Base-by-base conservation (phyloP, 306 rosid genomes). In the Biancaea sappan region DNA sequence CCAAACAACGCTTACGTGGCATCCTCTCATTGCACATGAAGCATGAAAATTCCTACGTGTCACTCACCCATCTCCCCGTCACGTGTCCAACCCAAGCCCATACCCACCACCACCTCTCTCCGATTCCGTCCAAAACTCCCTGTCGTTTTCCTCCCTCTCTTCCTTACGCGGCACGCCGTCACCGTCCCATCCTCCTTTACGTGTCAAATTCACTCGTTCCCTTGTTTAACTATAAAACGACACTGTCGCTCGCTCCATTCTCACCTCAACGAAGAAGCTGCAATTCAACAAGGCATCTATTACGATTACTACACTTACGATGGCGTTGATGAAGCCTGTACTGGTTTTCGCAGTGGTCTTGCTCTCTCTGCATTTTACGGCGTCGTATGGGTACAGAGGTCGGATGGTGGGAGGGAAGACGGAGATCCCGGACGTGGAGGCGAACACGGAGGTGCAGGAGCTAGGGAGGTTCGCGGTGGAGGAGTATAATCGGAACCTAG, bases 381-480 rank as follows among this genome's bases (percentile, higher is more conserved):
- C 37, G 16, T 63, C 88, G 24, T 70, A 76, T 57, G 90, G 86
- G 5, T 53, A 48, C 18, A 32, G 61, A 4, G 53, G 75, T 18
- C 52, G 5, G 1, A 50, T 32, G 13, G 77, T 93, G 12, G 98
- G 98, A 0, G 92, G 83, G 6, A 80, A 66, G 66, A 70, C 51
- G 19, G 85, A 77, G 72, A 57, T 93, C 15, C 25, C 29, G 12
- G 84, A 91, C 69, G 98, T 86, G 72, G 83, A 58, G 74, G 47
- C 80, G 46, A 89, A 93, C 84, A 50, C 5, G 79, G 87, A 93
- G 72, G 90, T 91, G 43, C 98, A 93, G 44, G 82, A 77, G 59
- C 77, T 91, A 9, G 98, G 98, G 60, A 87, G 69, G 67, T 91
- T 93, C 61, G 85, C 96, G n/a, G 98, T 93, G 76, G 79, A 81